Evolutionary conservation across 768 basidiomycete genomes (phyloP).

Genomic region (Butyriboletus loyo): DNA sequence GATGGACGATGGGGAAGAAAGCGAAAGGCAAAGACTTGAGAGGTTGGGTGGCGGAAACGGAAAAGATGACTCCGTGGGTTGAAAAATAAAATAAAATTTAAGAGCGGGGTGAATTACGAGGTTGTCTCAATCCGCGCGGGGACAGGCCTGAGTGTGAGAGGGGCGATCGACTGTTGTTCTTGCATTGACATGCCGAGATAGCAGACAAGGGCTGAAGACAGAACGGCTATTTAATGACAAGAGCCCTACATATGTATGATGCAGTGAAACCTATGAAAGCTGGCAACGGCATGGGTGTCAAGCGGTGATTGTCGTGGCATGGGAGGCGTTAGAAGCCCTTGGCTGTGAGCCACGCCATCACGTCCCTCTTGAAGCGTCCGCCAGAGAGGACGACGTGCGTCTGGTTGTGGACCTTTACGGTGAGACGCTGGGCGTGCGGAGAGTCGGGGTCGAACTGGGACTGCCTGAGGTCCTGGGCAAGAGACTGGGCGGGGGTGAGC

Average conservation of each 20-base stretch:
- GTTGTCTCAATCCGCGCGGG: too few species aligned
- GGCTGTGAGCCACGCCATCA: constrained; percentile 58
- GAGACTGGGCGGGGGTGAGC: constrained; percentile 39
- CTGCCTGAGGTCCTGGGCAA: constrained; percentile 53
- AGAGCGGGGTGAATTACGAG: too few species aligned
- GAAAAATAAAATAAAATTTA: constrained; percentile 3
- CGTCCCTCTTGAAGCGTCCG: constrained; percentile 58
- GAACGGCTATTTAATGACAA: constrained; percentile 15
- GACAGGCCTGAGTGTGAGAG: not conserved
- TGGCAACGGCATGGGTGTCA: constrained; percentile 10
- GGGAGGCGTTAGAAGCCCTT: constrained; percentile 54
- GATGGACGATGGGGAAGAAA: not conserved
- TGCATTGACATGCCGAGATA: not conserved
- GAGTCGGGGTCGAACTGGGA: constrained; percentile 50
- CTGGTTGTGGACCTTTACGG: constrained; percentile 44
- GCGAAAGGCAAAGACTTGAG: not conserved
- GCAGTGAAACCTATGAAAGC: constrained; percentile 8
- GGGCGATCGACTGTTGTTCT: not conserved
- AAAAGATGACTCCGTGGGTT: not conserved
- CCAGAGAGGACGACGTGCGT: constrained; percentile 60
- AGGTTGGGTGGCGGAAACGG: too few species aligned
- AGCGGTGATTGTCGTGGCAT: constrained; percentile 2
- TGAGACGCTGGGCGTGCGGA: constrained; percentile 46
- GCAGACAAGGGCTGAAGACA: not conserved
- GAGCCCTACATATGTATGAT: constrained; percentile 2